These are phyloP conservation scores for Syncephalastrum monosporum DNA, from an alignment of 371 early-diverging fungal species.

Conservation along the genomic window DNA sequence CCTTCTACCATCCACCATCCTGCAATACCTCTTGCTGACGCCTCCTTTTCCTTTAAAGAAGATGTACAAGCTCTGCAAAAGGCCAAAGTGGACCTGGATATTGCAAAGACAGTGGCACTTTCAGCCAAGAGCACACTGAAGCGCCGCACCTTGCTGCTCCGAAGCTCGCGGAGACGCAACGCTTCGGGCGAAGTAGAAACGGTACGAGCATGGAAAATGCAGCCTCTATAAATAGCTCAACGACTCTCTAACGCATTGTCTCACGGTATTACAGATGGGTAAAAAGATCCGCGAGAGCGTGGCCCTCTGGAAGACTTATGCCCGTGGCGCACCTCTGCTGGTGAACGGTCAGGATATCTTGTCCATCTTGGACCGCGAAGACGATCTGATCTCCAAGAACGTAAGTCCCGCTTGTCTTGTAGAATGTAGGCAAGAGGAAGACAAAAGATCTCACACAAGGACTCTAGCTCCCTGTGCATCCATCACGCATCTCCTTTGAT, in stretches of 20 bases:
- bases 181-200: slow-evolving; percentile 26
- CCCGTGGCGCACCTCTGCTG: slow-evolving; percentile 26
- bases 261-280: slow-evolving; percentile 22
- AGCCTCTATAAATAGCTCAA: too few relatives aligned
- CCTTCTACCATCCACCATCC: not conserved
- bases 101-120: slow-evolving; percentile 47
- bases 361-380: slow-evolving; percentile 20
- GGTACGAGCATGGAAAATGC: slow-evolving; percentile 17
- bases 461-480: slow-evolving; percentile 25
- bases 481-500: slow-evolving; percentile 27
- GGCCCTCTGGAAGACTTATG: slow-evolving; percentile 30
- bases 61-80: slow-evolving; percentile 46
- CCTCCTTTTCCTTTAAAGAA: slow-evolving; percentile 15
- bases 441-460: too few relatives aligned
- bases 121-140: slow-evolving; percentile 50
- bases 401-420: slow-evolving; percentile 13
- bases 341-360: slow-evolving; percentile 35
- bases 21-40: not conserved
- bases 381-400: slow-evolving; percentile 23
- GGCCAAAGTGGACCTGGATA: slow-evolving; percentile 47
- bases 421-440: too few relatives aligned
- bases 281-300: slow-evolving; percentile 30
- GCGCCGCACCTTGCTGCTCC: slow-evolving; percentile 31
- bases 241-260: not conserved
- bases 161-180: slow-evolving; percentile 27